Base-by-base conservation (phyloP, 768 basidiomycete species). In the Zangia roseola region DNA sequence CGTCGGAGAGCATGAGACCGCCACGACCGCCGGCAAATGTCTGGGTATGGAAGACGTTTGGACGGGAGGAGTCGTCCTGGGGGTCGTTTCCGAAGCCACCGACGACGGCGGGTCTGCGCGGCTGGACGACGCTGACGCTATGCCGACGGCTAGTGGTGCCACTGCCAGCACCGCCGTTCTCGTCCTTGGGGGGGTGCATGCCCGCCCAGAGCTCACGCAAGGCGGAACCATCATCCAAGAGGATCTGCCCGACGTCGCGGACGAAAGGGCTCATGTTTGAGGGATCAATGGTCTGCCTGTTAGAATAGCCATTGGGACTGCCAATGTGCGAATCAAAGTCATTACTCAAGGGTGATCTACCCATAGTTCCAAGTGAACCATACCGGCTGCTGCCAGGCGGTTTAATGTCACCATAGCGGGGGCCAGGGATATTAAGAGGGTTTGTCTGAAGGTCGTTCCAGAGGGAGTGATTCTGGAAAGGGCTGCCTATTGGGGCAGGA, bases 181-280 rank as follows among this genome's bases (percentile, higher is more conserved):
- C 82, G 52, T 84, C 83, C 30, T 78, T 74, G 5, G 78, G 82
- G 0, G 78, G 80, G 49, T 82, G 72, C 74, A 79, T 79, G n/a
- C 84, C 81, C 0, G 83, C 76, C 88, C 88, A 91, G 5, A 90
- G 73, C 54, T 89, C 86, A 28, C 85, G 74, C 56, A 89, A 80
- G 0, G 83, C 82, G 0, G 83, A 79, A 5, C 80, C 82, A 47
- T 91, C 88, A 59, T 90, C 87, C 41, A 84, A 67, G 30, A 91
- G 67, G 48, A 91, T 88, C 67, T 86, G 82, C 6, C 81, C 82
- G 16, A 92, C 86, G 64, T 93, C 88, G 20, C 90, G 74, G n/a
- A 88, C 80, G 63, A 93, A 92, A 0, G 90, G 91, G 54, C 81
- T 84, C 79, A 89, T 87, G 64, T 91, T 92, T 25, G 88, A 86